Evolutionary conservation across 2,329 filamentous ascomycete species (phyloP).

Genomic region (Aspergillus hortae): DNA sequence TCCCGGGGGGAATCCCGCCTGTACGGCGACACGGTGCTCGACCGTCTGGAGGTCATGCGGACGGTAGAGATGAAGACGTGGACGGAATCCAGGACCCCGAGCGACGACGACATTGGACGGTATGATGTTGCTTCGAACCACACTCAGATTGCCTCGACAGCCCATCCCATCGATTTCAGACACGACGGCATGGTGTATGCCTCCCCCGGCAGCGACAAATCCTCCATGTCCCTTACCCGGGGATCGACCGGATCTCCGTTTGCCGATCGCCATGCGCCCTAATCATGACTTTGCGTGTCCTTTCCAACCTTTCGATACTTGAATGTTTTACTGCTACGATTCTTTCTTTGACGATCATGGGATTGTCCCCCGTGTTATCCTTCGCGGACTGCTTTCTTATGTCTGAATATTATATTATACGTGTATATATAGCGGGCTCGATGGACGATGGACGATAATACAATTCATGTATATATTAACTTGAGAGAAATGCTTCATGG

Average conservation of each 20-base stretch:
- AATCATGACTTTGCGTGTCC: too few relatives aligned
- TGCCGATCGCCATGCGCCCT: constrained; percentile 1
- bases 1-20: constrained; percentile 8
- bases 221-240: constrained; percentile 12
- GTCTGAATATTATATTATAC: too few relatives aligned
- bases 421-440: too few relatives aligned
- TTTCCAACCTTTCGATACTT: too few relatives aligned
- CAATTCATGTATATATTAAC: too few relatives aligned
- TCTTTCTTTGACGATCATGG: too few relatives aligned
- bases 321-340: too few relatives aligned
- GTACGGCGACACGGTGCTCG: constrained; percentile 10
- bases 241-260: constrained; percentile 3
- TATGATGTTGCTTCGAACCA: constrained; percentile 18
- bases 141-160: constrained; percentile 11
- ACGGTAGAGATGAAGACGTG: constrained; percentile 36
- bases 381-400: too few relatives aligned
- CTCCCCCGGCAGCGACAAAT: constrained; percentile 22
- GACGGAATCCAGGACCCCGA: constrained; percentile 21
- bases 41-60: constrained; percentile 30
- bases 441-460: too few relatives aligned
- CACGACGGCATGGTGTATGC: constrained; percentile 12
- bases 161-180: constrained; percentile 17
- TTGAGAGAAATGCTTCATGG: too few relatives aligned
- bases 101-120: constrained; percentile 13
- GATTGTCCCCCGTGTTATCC: too few relatives aligned